phyloP scores from a whole-genome alignment of 345 rosid genomes.

The Barbarea vulgaris region DNA sequence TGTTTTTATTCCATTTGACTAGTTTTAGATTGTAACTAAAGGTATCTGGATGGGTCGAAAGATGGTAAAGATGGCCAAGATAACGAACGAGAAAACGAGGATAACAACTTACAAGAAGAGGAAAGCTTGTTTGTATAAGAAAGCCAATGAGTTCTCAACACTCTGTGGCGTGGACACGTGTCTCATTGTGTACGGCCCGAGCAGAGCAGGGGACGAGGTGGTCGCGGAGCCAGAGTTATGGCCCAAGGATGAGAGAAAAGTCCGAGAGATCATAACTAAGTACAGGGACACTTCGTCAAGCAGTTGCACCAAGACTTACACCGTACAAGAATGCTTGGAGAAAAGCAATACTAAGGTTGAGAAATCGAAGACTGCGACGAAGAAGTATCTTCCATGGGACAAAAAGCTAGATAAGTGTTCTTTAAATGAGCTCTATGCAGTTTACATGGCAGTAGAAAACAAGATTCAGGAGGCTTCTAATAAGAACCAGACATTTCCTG shows the following conservation, averaged over 20 bases:
- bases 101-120: slow-evolving; percentile 44
- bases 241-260: slow-evolving; percentile 33
- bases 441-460: slow-evolving; percentile 16
- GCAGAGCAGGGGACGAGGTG: slow-evolving; percentile 31
- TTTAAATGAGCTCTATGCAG: slow-evolving; percentile 25
- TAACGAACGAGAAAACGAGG: slow-evolving; percentile 45
- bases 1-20: not conserved
- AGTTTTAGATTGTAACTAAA: not conserved
- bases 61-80: slow-evolving; percentile 38
- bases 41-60: slow-evolving; percentile 40
- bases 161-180: slow-evolving; percentile 47
- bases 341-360: slow-evolving; percentile 12
- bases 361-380: slow-evolving; percentile 1
- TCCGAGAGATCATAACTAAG: slow-evolving; percentile 38
- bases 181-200: slow-evolving; percentile 46
- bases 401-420: slow-evolving; percentile 30
- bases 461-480: slow-evolving; percentile 39
- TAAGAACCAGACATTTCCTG: slow-evolving; percentile 15
- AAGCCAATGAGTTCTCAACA: slow-evolving; percentile 44
- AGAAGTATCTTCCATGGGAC: slow-evolving; percentile 40
- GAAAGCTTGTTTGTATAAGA: slow-evolving; percentile 43
- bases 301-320: slow-evolving; percentile 29
- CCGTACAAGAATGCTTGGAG: slow-evolving; percentile 34
- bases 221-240: slow-evolving; percentile 35
- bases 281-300: slow-evolving; percentile 35